Conservation (phyloP, 2,329 filamentous ascomycete genomes). For the Trichophyton benhamiae region DNA sequence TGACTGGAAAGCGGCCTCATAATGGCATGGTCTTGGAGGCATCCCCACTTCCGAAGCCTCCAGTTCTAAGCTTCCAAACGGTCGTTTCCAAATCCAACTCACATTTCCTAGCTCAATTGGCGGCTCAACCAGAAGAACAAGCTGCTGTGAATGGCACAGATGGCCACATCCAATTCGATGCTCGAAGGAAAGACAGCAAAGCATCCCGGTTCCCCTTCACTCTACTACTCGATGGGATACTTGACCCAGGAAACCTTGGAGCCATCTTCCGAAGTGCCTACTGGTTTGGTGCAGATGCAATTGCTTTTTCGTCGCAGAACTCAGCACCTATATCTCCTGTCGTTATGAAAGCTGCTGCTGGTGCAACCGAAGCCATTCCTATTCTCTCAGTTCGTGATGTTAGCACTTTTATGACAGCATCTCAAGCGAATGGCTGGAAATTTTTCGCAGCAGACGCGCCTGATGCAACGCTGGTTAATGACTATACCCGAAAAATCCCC, state of each 20-base stretch:
- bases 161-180: slow-evolving; percentile 31
- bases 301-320: slow-evolving; percentile 61
- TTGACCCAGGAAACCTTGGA: slow-evolving; percentile 83
- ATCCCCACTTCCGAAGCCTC: slow-evolving; percentile 64
- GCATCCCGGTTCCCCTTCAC: slow-evolving; percentile 27
- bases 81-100: slow-evolving; percentile 35
- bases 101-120: slow-evolving; percentile 49
- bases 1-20: slow-evolving; percentile 71
- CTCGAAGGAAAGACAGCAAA: background rate
- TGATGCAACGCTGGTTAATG: slow-evolving; percentile 16
- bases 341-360: slow-evolving; percentile 75
- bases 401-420: slow-evolving; percentile 55
- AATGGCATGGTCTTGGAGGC: slow-evolving; percentile 83
- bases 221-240: slow-evolving; percentile 35
- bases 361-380: slow-evolving; percentile 68
- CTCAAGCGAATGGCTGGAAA: slow-evolving; percentile 62
- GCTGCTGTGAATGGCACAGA: slow-evolving; percentile 56
- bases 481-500: slow-evolving; percentile 25
- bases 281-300: slow-evolving; percentile 78
- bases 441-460: slow-evolving; percentile 61
- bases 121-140: slow-evolving; percentile 63
- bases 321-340: slow-evolving; percentile 64
- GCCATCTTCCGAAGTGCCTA: slow-evolving; percentile 78
- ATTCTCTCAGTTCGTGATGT: slow-evolving; percentile 60
- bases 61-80: slow-evolving; percentile 47